These are phyloP conservation scores for Aspergillus ruber DNA, from an alignment of 2,329 filamentous ascomycete species.

Conservation along the genomic window DNA sequence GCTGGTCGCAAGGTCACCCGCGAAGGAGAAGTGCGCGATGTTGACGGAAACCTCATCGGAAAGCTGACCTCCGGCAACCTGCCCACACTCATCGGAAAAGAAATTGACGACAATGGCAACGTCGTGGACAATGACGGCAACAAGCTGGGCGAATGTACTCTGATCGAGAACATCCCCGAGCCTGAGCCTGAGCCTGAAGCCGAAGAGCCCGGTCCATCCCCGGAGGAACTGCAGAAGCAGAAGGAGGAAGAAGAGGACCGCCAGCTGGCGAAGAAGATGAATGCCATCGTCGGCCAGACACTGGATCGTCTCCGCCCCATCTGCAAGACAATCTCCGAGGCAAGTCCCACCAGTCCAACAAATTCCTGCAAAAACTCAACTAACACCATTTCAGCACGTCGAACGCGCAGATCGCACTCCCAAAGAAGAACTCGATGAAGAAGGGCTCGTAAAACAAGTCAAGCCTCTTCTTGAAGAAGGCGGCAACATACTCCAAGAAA, in stretches of 20 bases:
- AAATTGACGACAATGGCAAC: slow-evolving; percentile 46
- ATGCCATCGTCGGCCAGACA: slow-evolving; percentile 65
- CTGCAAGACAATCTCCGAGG: slow-evolving; percentile 77
- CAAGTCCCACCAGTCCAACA: slow-evolving; percentile 33
- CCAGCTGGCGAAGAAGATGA: slow-evolving; percentile 72
- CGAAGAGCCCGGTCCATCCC: slow-evolving; percentile 18
- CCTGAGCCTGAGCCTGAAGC: slow-evolving; percentile 26
- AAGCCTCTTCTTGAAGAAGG: slow-evolving; percentile 85
- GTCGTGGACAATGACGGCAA: slow-evolving; percentile 55
- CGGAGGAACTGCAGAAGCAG: slow-evolving; percentile 48
- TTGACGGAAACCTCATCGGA: slow-evolving; percentile 42
- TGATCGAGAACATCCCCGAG: slow-evolving; percentile 52
- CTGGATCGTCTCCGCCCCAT: slow-evolving; percentile 79
- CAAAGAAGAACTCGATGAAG: slow-evolving; percentile 83
- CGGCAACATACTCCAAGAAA: slow-evolving; percentile 72
- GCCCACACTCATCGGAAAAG: slow-evolving; percentile 35
- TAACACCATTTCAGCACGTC: slow-evolving; percentile 52
- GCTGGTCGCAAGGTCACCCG: slow-evolving; percentile 47
- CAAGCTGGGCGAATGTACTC: slow-evolving; percentile 57
- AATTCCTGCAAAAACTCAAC: slow-evolving; percentile 1
- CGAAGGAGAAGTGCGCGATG: slow-evolving; percentile 43
- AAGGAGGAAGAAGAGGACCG: slow-evolving; percentile 60
- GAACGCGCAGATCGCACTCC: slow-evolving; percentile 73
- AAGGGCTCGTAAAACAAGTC: slow-evolving; percentile 77
- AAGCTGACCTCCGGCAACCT: slow-evolving; percentile 41